A percentile compares a stretch with the other conserved stretches of the same genome.
Evolutionary conservation across 2,329 filamentous ascomycete species (phyloP).

Genomic region (Cladophialophora immunda): DNA sequence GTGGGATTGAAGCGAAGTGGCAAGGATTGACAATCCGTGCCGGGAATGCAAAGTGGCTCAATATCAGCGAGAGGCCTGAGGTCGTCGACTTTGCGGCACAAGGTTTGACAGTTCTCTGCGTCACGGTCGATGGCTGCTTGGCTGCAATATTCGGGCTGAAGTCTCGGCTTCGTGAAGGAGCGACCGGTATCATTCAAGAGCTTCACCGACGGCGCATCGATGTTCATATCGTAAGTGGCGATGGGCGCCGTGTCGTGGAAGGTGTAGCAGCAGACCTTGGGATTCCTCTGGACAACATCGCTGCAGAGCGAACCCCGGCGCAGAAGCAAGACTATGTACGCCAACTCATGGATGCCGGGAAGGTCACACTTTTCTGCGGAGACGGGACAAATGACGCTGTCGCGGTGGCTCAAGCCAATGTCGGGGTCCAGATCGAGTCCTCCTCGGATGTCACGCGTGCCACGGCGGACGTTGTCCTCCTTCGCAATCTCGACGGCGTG

Average conservation of each 20-base stretch:
- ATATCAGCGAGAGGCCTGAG: slow-evolving; percentile 43
- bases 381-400: slow-evolving; percentile 83
- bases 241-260: slow-evolving; percentile 59
- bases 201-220: slow-evolving; percentile 59
- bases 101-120: slow-evolving; percentile 65
- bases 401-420: slow-evolving; percentile 73
- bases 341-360: slow-evolving; percentile 41
- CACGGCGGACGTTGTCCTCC: slow-evolving; percentile 74
- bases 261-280: slow-evolving; percentile 54
- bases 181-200: slow-evolving; percentile 60
- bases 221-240: slow-evolving; percentile 66
- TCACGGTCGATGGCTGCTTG: slow-evolving; percentile 58
- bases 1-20: slow-evolving; percentile 39
- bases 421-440: slow-evolving; percentile 74
- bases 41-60: slow-evolving; percentile 48
- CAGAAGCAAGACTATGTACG: slow-evolving; percentile 65
- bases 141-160: slow-evolving; percentile 62
- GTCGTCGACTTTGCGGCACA: slow-evolving; percentile 48
- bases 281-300: slow-evolving; percentile 52
- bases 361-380: slow-evolving; percentile 72
- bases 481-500: slow-evolving; percentile 67
- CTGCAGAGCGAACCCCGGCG: slow-evolving; percentile 59
- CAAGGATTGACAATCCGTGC: slow-evolving; percentile 27
- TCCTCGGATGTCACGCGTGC: slow-evolving; percentile 71
- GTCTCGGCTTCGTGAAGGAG: slow-evolving; percentile 58